Percentiles rank a stretch among this genome's conserved stretches.
phyloP scores from a whole-genome alignment of 257 asterid genomes.

The Lithospermum erythrorhizon region DNA sequence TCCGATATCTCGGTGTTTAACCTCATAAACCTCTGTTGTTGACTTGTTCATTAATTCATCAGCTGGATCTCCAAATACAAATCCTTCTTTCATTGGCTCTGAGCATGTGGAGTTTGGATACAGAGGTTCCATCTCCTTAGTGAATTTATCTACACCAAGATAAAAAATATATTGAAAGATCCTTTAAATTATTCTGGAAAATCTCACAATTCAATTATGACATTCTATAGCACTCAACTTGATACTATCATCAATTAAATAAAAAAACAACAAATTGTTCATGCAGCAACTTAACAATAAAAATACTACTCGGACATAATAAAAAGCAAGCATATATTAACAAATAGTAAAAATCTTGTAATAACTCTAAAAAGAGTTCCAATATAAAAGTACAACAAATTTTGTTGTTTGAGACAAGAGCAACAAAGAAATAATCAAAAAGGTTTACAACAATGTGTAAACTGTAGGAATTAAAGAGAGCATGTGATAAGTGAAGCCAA shows the following conservation, averaged over 20 bases:
- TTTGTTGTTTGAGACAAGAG: background rate
- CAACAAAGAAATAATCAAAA: background rate
- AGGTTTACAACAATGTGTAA: background rate
- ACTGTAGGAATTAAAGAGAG: background rate
- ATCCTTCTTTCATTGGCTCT: constrained; percentile 63
- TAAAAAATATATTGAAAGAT: background rate
- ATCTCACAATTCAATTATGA: background rate
- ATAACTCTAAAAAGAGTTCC: too few relatives aligned
- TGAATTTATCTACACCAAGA: constrained; percentile 64
- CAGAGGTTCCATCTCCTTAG: constrained; percentile 32
- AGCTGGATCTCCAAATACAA: constrained; percentile 37
- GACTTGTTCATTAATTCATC: constrained; percentile 24
- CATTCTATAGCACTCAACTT: background rate
- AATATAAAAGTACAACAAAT: too few relatives aligned
- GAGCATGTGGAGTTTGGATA: constrained; percentile 40
- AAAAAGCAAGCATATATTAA: too few relatives aligned
- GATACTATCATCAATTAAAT: background rate
- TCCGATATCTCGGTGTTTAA: constrained; percentile 71
- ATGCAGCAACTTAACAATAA: background rate
- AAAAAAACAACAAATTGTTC: background rate
- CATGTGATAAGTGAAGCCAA: constrained; percentile 1
- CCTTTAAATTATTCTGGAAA: background rate
- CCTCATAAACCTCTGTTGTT: constrained; percentile 26
- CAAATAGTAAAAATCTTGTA: too few relatives aligned
- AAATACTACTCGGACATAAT: background rate